These are phyloP conservation scores for Ophiostoma ulmi DNA, from an alignment of 2,329 filamentous ascomycete species.

Conservation along the genomic window DNA sequence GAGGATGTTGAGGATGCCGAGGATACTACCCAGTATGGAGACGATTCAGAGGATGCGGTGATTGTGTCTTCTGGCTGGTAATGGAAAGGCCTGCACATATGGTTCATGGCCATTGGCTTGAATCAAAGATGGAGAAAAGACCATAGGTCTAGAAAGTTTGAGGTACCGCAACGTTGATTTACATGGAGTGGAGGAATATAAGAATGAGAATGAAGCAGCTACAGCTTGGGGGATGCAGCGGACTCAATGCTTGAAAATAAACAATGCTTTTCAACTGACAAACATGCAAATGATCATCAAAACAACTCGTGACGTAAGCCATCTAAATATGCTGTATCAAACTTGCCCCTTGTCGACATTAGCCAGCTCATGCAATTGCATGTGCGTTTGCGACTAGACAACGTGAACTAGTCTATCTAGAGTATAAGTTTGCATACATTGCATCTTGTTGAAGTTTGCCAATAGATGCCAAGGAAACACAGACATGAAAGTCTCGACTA, in stretches of 20 bases:
- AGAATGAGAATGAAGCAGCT: background rate
- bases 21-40: background rate
- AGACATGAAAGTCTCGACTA: background rate
- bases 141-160: background rate
- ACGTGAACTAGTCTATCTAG: no score
- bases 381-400: no score
- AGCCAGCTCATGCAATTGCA: background rate
- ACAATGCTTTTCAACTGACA: background rate
- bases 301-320: background rate
- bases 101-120: background rate
- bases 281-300: background rate
- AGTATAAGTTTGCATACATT: no score
- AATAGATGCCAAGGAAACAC: background rate
- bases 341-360: background rate
- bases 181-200: background rate
- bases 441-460: background rate
- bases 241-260: background rate
- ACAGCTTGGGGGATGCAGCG: background rate
- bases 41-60: no score
- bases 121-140: background rate
- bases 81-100: background rate
- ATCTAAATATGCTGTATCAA: background rate
- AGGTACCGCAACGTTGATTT: background rate
- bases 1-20: no score
- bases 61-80: no score